Evolutionary conservation across 192 early-diverging fungal genomes (phyloP).

Genomic region (Podila epicladia): DNA sequence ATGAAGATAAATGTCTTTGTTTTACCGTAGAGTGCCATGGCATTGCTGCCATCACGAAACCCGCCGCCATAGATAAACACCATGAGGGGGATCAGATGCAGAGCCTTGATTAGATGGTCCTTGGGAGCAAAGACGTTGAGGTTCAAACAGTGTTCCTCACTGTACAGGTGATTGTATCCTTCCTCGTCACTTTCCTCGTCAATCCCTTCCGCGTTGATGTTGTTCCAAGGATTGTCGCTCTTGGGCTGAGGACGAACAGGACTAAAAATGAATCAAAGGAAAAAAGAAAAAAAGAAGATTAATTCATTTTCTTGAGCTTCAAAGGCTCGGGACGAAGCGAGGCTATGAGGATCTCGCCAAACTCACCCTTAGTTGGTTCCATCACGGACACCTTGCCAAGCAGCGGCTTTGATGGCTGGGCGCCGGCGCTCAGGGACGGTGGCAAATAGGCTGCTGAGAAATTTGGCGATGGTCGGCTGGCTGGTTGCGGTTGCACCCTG

Average conservation of each 20-base stretch:
- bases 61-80: conserved; percentile 42
- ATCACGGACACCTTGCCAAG: conserved; percentile 39
- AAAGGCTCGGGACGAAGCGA: no score
- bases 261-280: not conserved
- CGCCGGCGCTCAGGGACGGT: conserved; percentile 48
- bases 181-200: conserved; percentile 30
- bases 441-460: conserved; percentile 42
- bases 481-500: conserved; percentile 9
- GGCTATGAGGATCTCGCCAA: no score
- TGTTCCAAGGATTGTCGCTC: conserved; percentile 14
- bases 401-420: conserved; percentile 13
- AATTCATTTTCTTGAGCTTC: no score
- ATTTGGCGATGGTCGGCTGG: conserved; percentile 6
- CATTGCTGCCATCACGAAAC: conserved; percentile 28
- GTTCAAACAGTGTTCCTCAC: conserved; percentile 57
- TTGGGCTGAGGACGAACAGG: conserved; percentile 26
- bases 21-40: conserved; percentile 24
- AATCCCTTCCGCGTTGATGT: not conserved
- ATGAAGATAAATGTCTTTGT: no score
- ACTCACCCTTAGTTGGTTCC: conserved; percentile 21
- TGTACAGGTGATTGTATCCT: conserved; percentile 1
- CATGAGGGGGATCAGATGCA: conserved; percentile 21
- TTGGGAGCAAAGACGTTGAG: conserved; percentile 55
- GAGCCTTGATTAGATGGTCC: not conserved
- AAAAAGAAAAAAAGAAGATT: no score